Evolutionary conservation across 768 basidiomycete genomes (phyloP).

Genomic region (Agaricus blazei): DNA sequence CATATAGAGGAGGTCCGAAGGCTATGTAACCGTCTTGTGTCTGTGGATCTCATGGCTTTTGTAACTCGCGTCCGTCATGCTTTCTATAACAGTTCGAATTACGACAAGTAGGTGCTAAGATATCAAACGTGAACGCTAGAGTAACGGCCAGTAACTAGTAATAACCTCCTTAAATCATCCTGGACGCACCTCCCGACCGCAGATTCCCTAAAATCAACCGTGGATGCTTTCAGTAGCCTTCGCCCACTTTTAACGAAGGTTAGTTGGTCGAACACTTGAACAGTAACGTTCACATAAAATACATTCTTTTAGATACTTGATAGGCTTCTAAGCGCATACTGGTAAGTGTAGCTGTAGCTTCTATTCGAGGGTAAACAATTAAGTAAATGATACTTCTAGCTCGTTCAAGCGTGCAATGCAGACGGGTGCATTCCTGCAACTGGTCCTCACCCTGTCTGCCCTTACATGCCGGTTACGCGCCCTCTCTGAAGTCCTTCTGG

Average conservation of each 20-base stretch:
- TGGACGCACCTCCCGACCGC: constrained; percentile 59
- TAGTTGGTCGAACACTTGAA: not conserved
- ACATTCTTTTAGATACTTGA: constrained; percentile 18
- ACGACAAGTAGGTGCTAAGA: constrained; percentile 29
- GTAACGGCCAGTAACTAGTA: constrained; percentile 25
- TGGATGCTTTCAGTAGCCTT: constrained; percentile 30
- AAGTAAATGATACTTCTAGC: constrained; percentile 28
- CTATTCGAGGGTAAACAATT: not conserved
- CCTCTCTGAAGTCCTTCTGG: constrained; percentile 39
- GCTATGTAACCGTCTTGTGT: constrained; percentile 35
- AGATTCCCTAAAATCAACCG: constrained; percentile 11
- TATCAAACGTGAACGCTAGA: not conserved
- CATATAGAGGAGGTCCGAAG: constrained; percentile 57
- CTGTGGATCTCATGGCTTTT: constrained; percentile 22
- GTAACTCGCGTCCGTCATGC: constrained; percentile 39
- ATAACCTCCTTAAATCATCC: constrained; percentile 48
- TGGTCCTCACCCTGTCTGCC: constrained; percentile 57
- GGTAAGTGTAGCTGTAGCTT: constrained; percentile 30
- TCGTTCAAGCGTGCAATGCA: constrained; percentile 62
- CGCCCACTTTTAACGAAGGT: not conserved
- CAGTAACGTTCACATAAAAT: not conserved
- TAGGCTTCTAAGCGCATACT: constrained; percentile 38
- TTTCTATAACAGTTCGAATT: constrained; percentile 42
- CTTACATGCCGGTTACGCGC: constrained; percentile 53
- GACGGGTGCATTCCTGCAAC: constrained; percentile 67